Percentiles rank a stretch among this genome's conserved stretches.
Evolutionary conservation across 2,329 filamentous ascomycete species (phyloP).

Genomic region (Neodidymelliopsis sp.): DNA sequence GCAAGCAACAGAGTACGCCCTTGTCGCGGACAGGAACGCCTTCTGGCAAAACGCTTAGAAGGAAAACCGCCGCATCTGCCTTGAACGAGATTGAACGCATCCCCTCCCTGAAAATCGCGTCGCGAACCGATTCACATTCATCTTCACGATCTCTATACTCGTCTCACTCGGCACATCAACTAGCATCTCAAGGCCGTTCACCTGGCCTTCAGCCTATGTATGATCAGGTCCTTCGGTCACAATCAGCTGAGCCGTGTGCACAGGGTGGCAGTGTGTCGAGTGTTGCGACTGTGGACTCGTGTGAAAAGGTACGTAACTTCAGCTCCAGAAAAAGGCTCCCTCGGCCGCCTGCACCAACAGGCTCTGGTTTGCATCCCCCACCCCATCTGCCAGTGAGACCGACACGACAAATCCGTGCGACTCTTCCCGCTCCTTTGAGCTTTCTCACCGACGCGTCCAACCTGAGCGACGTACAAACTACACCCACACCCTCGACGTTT

Average conservation of each 20-base stretch:
- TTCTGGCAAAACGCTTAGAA: constrained; percentile 44
- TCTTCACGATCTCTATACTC: constrained; percentile 33
- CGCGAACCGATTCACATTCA: constrained; percentile 21
- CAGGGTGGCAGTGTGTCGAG: constrained; percentile 28
- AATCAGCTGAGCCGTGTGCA: constrained; percentile 37
- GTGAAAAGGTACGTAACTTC: constrained; percentile 39
- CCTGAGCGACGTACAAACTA: constrained; percentile 22
- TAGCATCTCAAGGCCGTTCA: constrained; percentile 28
- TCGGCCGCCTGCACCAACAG: constrained; percentile 32
- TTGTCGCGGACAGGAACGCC: constrained; percentile 37
- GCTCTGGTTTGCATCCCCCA: constrained; percentile 11
- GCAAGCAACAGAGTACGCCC: constrained; percentile 48
- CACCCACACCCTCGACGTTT: constrained; percentile 34
- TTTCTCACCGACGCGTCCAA: constrained; percentile 32
- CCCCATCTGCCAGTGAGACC: constrained; percentile 29
- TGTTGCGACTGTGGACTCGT: constrained; percentile 18
- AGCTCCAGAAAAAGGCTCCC: constrained; percentile 48
- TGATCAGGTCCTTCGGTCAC: constrained; percentile 35
- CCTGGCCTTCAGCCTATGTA: constrained; percentile 18
- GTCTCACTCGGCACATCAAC: constrained; percentile 42
- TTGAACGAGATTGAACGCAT: constrained; percentile 44
- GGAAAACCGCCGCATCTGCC: constrained; percentile 46
- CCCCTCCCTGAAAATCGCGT: constrained; percentile 23
- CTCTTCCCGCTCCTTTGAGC: constrained; percentile 25
- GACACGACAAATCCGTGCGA: constrained; percentile 25